Evolutionary conservation across 2,329 filamentous ascomycete species (phyloP).

Genomic region (Fusarium marasasianum): DNA sequence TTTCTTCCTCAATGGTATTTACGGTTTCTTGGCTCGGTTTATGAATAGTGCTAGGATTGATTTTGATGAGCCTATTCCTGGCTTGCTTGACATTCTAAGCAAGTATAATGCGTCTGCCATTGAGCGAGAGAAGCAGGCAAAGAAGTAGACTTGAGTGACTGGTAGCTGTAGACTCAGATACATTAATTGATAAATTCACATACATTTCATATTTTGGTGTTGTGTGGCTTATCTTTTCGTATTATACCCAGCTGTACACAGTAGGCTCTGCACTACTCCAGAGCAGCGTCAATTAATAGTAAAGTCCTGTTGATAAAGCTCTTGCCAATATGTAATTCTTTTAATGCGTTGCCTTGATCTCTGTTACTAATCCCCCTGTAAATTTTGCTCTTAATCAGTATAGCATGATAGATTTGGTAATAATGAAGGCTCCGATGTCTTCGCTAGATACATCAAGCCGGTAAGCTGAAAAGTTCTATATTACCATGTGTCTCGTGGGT

Average conservation of each 20-base stretch:
- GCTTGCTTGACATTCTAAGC: neutral
- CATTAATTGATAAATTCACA: accelerated
- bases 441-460: accelerated
- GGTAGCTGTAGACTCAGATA: accelerated
- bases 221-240: accelerated
- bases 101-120: neutral
- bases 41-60: conserved; percentile 15
- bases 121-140: neutral
- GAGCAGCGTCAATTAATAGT: too few species aligned
- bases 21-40: conserved; percentile 2
- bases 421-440: too few species aligned
- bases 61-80: conserved; percentile 13
- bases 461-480: accelerated
- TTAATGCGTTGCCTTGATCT: too few species aligned
- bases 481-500: too few species aligned
- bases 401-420: too few species aligned
- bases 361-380: too few species aligned
- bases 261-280: too few species aligned
- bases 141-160: neutral
- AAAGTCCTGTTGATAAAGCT: too few species aligned
- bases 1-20: conserved; percentile 1
- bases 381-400: too few species aligned
- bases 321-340: accelerated
- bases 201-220: accelerated
- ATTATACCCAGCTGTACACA: too few species aligned